Evolutionary conservation across 768 basidiomycete genomes (phyloP).

Genomic region (Rubroboletus satanas): DNA sequence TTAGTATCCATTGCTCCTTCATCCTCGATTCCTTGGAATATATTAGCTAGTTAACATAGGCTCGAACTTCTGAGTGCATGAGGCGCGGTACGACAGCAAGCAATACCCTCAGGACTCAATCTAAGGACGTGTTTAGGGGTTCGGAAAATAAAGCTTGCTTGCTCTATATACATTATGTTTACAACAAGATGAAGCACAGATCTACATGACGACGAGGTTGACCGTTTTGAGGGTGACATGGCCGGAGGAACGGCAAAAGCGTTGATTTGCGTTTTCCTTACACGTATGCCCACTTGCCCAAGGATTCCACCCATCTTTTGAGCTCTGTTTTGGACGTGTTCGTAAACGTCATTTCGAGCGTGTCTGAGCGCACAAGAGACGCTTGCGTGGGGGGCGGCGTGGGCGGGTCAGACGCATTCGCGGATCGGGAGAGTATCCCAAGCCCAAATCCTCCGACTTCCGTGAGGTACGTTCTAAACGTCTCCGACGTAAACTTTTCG

Average conservation of each 20-base stretch:
- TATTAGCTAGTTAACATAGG: constrained; percentile 6
- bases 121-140: no score
- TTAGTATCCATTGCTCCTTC: background rate
- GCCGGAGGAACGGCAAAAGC: background rate
- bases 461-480: constrained; percentile 64
- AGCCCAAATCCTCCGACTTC: constrained; percentile 92
- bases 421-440: constrained; percentile 70
- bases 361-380: constrained; percentile 4
- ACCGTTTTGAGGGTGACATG: background rate
- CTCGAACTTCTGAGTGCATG: background rate
- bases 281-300: constrained; percentile 41
- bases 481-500: constrained; percentile 31
- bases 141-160: background rate
- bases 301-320: constrained; percentile 32
- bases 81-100: background rate
- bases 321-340: constrained; percentile 28
- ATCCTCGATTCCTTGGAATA: constrained; percentile 5
- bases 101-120: background rate
- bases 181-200: constrained; percentile 10
- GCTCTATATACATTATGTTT: background rate
- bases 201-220: background rate
- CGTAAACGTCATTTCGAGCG: constrained; percentile 24
- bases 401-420: constrained; percentile 11
- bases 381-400: constrained; percentile 28
- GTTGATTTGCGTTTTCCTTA: constrained; percentile 15